A percentile compares a stretch with the other conserved stretches of the same genome.
Conservation (phyloP, 768 basidiomycete genomes). For the Paxillus ammoniavirescens region DNA sequence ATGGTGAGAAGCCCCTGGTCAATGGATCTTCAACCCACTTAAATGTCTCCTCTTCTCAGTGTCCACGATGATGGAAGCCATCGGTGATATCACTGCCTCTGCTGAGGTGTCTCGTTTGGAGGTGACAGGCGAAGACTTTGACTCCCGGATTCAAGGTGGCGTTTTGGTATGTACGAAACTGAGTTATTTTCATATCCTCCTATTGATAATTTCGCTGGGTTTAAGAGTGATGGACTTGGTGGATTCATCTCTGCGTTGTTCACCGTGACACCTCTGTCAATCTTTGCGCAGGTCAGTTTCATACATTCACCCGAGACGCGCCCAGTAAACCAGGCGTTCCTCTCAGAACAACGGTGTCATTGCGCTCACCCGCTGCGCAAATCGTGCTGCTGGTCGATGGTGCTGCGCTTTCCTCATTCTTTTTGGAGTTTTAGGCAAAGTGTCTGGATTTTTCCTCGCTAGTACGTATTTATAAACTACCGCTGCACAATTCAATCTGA, state of each 20-base stretch:
- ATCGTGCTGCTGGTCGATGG: slow-evolving; percentile 73
- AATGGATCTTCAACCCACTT: slow-evolving; percentile 26
- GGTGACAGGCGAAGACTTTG: slow-evolving; percentile 75
- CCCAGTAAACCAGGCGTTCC: not conserved
- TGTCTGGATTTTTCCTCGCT: slow-evolving; percentile 81
- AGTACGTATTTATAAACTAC: slow-evolving; percentile 36
- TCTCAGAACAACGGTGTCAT: slow-evolving; percentile 79
- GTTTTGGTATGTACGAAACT: slow-evolving; percentile 47
- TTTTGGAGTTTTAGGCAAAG: slow-evolving; percentile 77
- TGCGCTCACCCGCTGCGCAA: slow-evolving; percentile 82
- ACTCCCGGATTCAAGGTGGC: slow-evolving; percentile 81
- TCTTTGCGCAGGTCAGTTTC: slow-evolving; percentile 59
- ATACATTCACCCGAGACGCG: not conserved
- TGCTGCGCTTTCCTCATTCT: slow-evolving; percentile 79
- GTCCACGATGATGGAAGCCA: slow-evolving; percentile 78
- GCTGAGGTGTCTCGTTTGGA: slow-evolving; percentile 77
- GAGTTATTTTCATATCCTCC: not conserved
- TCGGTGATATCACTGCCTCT: slow-evolving; percentile 81
- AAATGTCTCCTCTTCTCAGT: slow-evolving; percentile 38
- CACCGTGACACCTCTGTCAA: slow-evolving; percentile 77
- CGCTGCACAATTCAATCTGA: not conserved
- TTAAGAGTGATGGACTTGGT: slow-evolving; percentile 72
- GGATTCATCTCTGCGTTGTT: slow-evolving; percentile 79
- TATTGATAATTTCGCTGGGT: not conserved
- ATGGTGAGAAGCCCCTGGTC: slow-evolving; percentile 41